Conservation (phyloP, 106 monocot species). For the Acorus gramineus region DNA sequence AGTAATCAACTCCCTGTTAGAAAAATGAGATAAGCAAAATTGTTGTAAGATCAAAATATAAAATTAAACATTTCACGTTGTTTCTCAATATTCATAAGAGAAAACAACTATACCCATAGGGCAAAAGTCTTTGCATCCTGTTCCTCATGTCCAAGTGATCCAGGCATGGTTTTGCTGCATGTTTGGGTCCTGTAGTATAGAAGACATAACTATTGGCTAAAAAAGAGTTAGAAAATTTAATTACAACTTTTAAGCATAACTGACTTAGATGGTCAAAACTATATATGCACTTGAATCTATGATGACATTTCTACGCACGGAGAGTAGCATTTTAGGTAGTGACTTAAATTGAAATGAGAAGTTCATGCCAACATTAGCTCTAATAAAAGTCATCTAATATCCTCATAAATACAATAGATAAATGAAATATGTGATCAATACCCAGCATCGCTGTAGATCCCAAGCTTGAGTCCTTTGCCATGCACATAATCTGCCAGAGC, state of each 20-base stretch:
- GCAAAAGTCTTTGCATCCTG: conserved; percentile 80
- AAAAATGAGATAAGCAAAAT: neutral
- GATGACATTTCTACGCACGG: no score
- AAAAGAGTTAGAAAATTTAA: no score
- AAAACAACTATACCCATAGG: conserved; percentile 48
- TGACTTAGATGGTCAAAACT: no score
- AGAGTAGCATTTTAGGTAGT: neutral
- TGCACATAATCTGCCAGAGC: conserved; percentile 82
- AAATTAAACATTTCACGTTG: neutral
- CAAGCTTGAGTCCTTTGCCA: conserved; percentile 66
- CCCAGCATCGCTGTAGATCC: conserved; percentile 93
- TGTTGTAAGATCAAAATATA: neutral
- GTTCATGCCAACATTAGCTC: no score
- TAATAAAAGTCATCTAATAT: no score
- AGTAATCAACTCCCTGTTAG: no score
- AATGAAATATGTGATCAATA: conserved; percentile 10
- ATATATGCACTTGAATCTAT: no score
- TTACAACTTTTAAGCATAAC: no score
- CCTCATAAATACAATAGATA: neutral
- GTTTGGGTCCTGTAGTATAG: conserved; percentile 42
- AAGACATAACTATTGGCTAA: no score
- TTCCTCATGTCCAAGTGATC: conserved; percentile 74
- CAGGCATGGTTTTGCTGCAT: conserved; percentile 75
- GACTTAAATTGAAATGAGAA: neutral
- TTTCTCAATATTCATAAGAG: neutral